Evolutionary conservation across 225 moss, liverwort and hornwort species (phyloP).

Genomic region (Climacium dendroides): DNA sequence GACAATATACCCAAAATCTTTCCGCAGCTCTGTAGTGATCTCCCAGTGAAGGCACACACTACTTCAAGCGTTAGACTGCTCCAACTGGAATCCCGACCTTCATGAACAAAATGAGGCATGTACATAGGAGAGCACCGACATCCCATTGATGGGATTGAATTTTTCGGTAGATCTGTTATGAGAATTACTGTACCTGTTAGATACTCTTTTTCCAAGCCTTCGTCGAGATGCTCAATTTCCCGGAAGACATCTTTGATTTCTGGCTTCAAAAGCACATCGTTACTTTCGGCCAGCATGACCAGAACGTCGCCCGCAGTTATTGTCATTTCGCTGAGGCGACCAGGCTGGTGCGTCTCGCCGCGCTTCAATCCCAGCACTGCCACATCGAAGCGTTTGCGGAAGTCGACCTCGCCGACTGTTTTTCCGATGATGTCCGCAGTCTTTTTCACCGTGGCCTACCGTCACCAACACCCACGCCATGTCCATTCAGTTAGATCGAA

Average conservation of each 20-base stretch:
- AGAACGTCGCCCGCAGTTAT: not conserved
- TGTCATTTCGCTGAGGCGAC: conserved; percentile 5
- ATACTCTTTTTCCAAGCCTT: conserved; percentile 6
- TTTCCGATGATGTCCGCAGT: conserved; percentile 2
- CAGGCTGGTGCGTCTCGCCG: not conserved
- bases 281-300: not conserved
- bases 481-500: not conserved
- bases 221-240: not conserved
- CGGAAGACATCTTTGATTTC: not conserved
- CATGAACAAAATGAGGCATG: not conserved
- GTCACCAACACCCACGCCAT: not conserved
- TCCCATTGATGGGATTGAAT: not conserved
- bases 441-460: conserved; percentile 1
- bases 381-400: conserved; percentile 10
- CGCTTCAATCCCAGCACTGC: conserved; percentile 11
- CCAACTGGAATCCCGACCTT: not conserved
- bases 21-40: not conserved
- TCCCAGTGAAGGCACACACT: not conserved
- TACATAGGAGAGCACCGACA: not conserved
- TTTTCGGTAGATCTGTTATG: not conserved
- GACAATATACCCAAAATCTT: not conserved
- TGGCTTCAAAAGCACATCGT: not conserved
- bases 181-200: not conserved
- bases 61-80: not conserved
- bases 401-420: conserved; percentile 5